These are phyloP conservation scores for Testicularia cyperi DNA, from an alignment of 1,284 basidiomycete genomes.

Conservation along the genomic window DNA sequence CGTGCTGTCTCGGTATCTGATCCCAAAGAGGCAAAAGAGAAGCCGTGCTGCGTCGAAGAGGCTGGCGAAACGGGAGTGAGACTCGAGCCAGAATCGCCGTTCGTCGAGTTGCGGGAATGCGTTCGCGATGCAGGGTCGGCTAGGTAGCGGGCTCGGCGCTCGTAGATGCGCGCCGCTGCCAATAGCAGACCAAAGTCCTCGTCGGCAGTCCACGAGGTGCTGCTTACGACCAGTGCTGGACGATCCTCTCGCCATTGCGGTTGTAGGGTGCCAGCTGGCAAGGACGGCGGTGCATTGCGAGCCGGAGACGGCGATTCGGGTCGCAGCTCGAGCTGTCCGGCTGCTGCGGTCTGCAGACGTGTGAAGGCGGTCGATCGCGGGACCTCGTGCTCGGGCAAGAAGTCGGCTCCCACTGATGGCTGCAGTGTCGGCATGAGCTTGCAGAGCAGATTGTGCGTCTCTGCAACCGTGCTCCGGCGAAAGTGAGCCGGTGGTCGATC, in stretches of 20 bases:
- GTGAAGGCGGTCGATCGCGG: conserved; percentile 40
- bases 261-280: background rate
- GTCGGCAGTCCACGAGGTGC: conserved; percentile 96
- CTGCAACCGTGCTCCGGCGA: conserved; percentile 5
- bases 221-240: conserved; percentile 83
- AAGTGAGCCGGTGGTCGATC: conserved; percentile 36
- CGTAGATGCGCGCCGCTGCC: conserved; percentile 65
- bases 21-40: too few species aligned
- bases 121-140: background rate
- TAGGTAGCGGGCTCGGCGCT: conserved; percentile 64
- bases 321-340: too few species aligned
- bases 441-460: conserved; percentile 29
- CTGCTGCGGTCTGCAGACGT: too few species aligned
- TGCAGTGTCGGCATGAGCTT: conserved; percentile 15
- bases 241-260: conserved; percentile 60
- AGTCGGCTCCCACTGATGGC: conserved; percentile 17
- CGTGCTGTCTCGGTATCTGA: conserved; percentile 5
- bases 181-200: conserved; percentile 85
- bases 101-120: background rate
- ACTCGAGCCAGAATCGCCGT: background rate
- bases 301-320: too few species aligned
- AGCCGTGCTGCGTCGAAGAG: background rate
- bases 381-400: conserved; percentile 9
- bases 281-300: too few species aligned
- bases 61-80: conserved; percentile 18